A percentile compares a stretch with the other conserved stretches of the same genome.
Evolutionary conservation across 1,284 basidiomycete species (phyloP).

Genomic region (Chondrostereum purpureum): DNA sequence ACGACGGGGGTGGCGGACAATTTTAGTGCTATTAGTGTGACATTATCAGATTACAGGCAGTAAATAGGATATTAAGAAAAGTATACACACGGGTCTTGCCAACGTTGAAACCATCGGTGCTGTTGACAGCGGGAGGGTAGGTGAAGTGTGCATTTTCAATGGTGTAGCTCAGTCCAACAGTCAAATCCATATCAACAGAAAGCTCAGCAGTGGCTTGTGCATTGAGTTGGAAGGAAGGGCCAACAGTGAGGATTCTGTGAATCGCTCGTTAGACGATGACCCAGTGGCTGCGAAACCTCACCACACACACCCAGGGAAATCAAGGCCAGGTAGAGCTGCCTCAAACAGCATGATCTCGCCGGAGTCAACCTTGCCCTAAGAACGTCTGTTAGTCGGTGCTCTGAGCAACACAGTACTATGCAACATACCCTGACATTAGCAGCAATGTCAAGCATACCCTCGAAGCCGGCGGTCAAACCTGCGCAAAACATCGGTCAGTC

Average conservation of each 20-base stretch:
- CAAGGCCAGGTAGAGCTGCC: too few species aligned
- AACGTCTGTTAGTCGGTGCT: background rate
- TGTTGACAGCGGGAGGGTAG: constrained; percentile 28
- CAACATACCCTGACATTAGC: constrained; percentile 5
- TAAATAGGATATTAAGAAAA: constrained; percentile 2
- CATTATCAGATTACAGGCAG: constrained; percentile 4
- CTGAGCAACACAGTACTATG: background rate
- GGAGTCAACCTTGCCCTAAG: constrained; percentile 9
- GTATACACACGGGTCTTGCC: background rate
- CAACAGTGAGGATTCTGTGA: constrained; percentile 15
- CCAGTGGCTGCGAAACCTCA: constrained; percentile 2
- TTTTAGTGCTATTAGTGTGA: constrained; percentile 21
- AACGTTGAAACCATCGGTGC: background rate
- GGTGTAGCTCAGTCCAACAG: constrained; percentile 15
- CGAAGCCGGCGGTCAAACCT: constrained; percentile 10
- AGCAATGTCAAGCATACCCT: constrained; percentile 9
- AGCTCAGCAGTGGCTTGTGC: constrained; percentile 11
- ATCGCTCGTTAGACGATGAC: background rate
- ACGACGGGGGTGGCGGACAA: constrained; percentile 28
- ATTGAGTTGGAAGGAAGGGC: constrained; percentile 10
- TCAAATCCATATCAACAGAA: constrained; percentile 8
- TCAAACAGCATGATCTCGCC: constrained; percentile 8
- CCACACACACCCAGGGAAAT: constrained; percentile 13
- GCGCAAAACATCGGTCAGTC: background rate
- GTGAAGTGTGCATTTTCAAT: constrained; percentile 18